Evolutionary conservation across 257 asterid genomes (phyloP).

Genomic region (Solanum appendiculatum): DNA sequence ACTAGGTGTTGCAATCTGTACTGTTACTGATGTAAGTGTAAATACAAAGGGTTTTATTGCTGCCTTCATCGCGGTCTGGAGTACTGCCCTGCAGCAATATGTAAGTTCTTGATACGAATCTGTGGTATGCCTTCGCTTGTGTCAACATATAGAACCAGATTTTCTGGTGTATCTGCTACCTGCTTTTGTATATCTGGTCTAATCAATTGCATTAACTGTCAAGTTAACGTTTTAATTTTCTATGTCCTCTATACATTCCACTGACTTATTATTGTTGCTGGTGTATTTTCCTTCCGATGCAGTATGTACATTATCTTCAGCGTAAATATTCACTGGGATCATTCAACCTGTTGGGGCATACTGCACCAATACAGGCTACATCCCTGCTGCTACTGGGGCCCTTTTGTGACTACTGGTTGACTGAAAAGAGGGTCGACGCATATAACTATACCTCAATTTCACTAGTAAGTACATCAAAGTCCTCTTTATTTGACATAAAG

Average conservation of each 20-base stretch:
- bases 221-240: neutral
- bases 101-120: conserved; percentile 28
- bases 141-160: neutral
- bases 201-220: neutral
- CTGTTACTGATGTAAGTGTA: conserved; percentile 59
- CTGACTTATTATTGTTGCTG: conserved; percentile 1
- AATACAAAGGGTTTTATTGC: conserved; percentile 55
- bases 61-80: conserved; percentile 60
- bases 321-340: conserved; percentile 71
- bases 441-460: conserved; percentile 42
- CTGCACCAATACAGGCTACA: conserved; percentile 81
- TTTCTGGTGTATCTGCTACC: neutral
- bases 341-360: conserved; percentile 71
- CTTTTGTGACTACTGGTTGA: conserved; percentile 56
- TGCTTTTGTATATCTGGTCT: neutral
- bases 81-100: conserved; percentile 62
- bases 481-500: neutral
- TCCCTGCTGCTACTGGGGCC: conserved; percentile 63
- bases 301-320: conserved; percentile 77
- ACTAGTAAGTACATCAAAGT: conserved; percentile 27
- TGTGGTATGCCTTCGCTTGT: neutral
- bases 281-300: conserved; percentile 14
- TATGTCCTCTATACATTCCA: neutral
- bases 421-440: conserved; percentile 48
- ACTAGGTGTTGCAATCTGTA: conserved; percentile 66